Conservation (phyloP, 2,329 filamentous ascomycete species). For the Trichoderma aggressivum region DNA sequence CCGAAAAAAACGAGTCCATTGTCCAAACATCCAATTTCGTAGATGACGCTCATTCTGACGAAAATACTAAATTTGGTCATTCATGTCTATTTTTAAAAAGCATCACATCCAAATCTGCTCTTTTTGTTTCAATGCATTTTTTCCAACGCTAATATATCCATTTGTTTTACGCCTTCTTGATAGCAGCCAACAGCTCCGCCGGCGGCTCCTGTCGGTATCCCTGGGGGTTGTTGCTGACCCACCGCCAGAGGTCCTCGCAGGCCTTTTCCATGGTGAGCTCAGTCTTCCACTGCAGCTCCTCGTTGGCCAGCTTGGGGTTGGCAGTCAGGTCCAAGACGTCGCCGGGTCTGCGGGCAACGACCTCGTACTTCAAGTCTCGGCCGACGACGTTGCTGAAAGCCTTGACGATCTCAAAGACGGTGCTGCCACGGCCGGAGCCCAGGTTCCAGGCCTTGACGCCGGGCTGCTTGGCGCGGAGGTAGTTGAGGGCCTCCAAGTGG, state of each 20-base stretch:
- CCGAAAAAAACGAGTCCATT: neutral
- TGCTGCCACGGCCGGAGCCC: slow-evolving; percentile 90
- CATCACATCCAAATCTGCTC: slow-evolving; percentile 12
- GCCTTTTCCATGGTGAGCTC: slow-evolving; percentile 87
- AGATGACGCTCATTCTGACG: neutral
- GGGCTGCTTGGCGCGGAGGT: slow-evolving; percentile 77
- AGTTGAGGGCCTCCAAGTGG: slow-evolving; percentile 85
- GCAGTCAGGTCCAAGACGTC: slow-evolving; percentile 95
- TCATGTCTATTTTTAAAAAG: slow-evolving; percentile 11
- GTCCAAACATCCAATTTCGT: slow-evolving; percentile 10
- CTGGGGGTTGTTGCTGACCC: slow-evolving; percentile 95
- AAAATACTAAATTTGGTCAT: neutral
- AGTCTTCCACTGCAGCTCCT: slow-evolving; percentile 90
- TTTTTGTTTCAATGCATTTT: neutral
- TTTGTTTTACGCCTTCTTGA: slow-evolving; percentile 43
- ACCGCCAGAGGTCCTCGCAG: slow-evolving; percentile 91
- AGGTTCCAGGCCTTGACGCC: slow-evolving; percentile 96
- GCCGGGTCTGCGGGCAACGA: slow-evolving; percentile 75
- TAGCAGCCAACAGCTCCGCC: slow-evolving; percentile 66
- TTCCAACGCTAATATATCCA: neutral
- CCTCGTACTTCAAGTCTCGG: slow-evolving; percentile 79
- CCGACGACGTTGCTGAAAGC: slow-evolving; percentile 88
- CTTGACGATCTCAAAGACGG: slow-evolving; percentile 95
- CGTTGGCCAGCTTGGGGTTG: slow-evolving; percentile 81
- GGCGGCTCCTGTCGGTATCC: slow-evolving; percentile 94